Base-by-base conservation (phyloP, 768 basidiomycete genomes). In the Russula sp. region DNA sequence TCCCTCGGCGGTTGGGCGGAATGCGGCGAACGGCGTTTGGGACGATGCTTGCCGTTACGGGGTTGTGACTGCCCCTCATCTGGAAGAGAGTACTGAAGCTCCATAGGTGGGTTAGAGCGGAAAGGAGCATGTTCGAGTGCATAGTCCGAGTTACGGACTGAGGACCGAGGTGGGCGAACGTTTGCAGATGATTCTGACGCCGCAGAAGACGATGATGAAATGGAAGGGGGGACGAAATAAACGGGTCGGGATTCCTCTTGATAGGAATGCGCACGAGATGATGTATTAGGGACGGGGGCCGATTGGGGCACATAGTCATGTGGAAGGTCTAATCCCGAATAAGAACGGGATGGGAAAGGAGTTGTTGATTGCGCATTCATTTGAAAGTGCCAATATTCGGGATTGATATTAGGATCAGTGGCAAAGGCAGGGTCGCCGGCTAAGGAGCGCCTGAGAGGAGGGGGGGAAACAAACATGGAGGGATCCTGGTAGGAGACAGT, bases 401-500 rank as follows among this genome's bases (percentile, higher is more conserved):
- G 75, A 61, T 76, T 75, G 34, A 50, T 52, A 38, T 63, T 66
- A n/a, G 74, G 75, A 69, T 76, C 74, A 44, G 62, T 56, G 28
- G 76, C 73, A 69, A 76, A 76, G 14, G 75, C 76, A 38, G 74
- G 75, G 61, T 76, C 76, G 30, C 71, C 59, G 53, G 22, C 30
- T 34, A 64, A 42, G 6, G 52, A 63, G 48, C 30, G 58, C 50
- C 59, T 40, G 24, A 57, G 34, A 22, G 60, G 61, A 40, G 54
- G 44, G 24, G 66, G 62, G 5, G 66, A 65, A 18, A 5, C 24
- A 16, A 56, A 18, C 32, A 18, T 18, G 22, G 59, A 13, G 20
- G 62, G 36, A 42, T 59, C 59, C 30, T 38, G 59, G 54, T 69
- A 67, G 30, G 68, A 59, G 46, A 61, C 56, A 28, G 53, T 55